Evolutionary conservation across 257 asterid genomes (phyloP).

Genomic region (Solanum chiquidenum): DNA sequence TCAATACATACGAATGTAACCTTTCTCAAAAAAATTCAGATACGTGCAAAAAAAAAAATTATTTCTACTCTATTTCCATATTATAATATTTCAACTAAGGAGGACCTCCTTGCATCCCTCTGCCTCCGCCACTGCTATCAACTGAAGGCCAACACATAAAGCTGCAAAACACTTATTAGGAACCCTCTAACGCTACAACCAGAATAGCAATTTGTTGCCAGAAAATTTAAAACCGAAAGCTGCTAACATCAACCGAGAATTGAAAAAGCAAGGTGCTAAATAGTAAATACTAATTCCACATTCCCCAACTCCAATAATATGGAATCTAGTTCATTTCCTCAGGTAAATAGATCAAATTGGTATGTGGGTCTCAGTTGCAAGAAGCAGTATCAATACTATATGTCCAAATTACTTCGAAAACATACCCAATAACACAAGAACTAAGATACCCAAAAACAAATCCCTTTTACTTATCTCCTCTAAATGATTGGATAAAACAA

Average conservation of each 20-base stretch:
- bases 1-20: too few species aligned
- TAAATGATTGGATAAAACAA: not conserved
- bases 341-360: not conserved
- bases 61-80: too few species aligned
- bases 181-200: not conserved
- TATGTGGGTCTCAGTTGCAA: not conserved
- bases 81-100: too few species aligned
- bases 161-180: not conserved
- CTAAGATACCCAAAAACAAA: not conserved
- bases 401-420: not conserved
- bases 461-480: not conserved
- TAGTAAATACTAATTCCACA: not conserved
- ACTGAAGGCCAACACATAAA: too few species aligned
- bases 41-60: too few species aligned
- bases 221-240: not conserved
- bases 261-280: not conserved
- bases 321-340: not conserved
- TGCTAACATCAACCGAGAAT: not conserved
- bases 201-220: not conserved
- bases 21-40: too few species aligned
- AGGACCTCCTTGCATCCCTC: too few species aligned
- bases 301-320: not conserved
- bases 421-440: not conserved
- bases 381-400: not conserved
- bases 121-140: too few species aligned